phyloP scores from a whole-genome alignment of 768 basidiomycete species.

The Rhodotorula toruloides region DNA sequence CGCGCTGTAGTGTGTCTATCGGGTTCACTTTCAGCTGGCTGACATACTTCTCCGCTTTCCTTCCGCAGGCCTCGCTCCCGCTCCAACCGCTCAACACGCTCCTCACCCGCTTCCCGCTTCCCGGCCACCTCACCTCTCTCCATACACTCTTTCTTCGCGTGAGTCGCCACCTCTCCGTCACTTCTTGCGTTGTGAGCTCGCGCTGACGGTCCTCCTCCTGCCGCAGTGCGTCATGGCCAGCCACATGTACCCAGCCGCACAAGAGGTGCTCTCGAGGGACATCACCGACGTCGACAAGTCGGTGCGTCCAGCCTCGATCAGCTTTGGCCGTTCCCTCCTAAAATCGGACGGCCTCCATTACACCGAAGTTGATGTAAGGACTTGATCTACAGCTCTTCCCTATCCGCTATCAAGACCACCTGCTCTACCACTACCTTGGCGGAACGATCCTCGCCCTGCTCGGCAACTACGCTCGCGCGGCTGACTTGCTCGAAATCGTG shows the following conservation, averaged over 20 bases:
- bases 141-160: slow-evolving; percentile 67
- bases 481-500: slow-evolving; percentile 74
- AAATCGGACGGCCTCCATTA: too few relatives aligned
- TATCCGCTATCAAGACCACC: slow-evolving; percentile 68
- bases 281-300: slow-evolving; percentile 60
- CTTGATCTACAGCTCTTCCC: slow-evolving; percentile 48
- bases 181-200: not conserved
- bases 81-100: slow-evolving; percentile 60
- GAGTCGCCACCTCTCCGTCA: slow-evolving; percentile 36
- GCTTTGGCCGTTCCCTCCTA: too few relatives aligned
- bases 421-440: slow-evolving; percentile 77
- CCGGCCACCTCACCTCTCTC: slow-evolving; percentile 59
- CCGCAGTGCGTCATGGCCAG: slow-evolving; percentile 58
- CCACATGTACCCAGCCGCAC: slow-evolving; percentile 55
- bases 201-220: not conserved
- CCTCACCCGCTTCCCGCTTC: slow-evolving; percentile 59
- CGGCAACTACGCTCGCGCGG: slow-evolving; percentile 63
- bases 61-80: slow-evolving; percentile 50
- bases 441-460: slow-evolving; percentile 65
- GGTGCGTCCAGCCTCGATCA: too few relatives aligned
- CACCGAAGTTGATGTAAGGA: too few relatives aligned
- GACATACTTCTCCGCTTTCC: not conserved
- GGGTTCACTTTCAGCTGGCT: not conserved
- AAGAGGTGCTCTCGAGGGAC: slow-evolving; percentile 60
- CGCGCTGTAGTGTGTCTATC: too few relatives aligned